phyloP scores from a whole-genome alignment of 2,329 filamentous ascomycete genomes.

The Fusarium euwallaceae region DNA sequence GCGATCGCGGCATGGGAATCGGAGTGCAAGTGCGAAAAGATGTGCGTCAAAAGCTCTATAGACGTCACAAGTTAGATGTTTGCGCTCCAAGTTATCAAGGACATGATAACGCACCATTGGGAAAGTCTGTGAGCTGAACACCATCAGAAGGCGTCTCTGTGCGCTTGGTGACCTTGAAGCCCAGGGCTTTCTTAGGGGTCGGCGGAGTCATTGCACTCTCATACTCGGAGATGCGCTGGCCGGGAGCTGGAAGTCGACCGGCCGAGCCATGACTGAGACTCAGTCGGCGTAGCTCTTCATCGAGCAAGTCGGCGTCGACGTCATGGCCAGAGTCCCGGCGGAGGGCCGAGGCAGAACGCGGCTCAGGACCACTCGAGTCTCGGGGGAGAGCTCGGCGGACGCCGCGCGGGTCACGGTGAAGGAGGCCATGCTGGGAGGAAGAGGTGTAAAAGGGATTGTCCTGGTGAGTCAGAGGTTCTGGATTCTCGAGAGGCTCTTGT shows the following conservation, averaged over 20 bases:
- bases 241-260: slow-evolving; percentile 53
- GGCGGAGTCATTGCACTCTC: slow-evolving; percentile 69
- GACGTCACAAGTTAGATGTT: slow-evolving; percentile 26
- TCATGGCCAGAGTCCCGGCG: slow-evolving; percentile 47
- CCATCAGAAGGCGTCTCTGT: slow-evolving; percentile 55
- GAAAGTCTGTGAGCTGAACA: slow-evolving; percentile 70
- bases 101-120: slow-evolving; percentile 76
- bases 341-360: slow-evolving; percentile 50
- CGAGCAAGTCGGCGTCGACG: slow-evolving; percentile 60
- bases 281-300: slow-evolving; percentile 67
- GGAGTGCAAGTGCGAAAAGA: slow-evolving; percentile 89
- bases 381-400: slow-evolving; percentile 50
- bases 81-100: neutral
- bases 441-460: slow-evolving; percentile 51
- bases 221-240: slow-evolving; percentile 70
- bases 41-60: slow-evolving; percentile 90
- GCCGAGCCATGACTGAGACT: slow-evolving; percentile 53
- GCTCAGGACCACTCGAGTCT: slow-evolving; percentile 54
- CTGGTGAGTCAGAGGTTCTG: slow-evolving; percentile 57
- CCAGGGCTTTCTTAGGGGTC: slow-evolving; percentile 61
- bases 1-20: slow-evolving; percentile 85
- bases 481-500: slow-evolving; percentile 65
- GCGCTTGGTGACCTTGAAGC: slow-evolving; percentile 69
- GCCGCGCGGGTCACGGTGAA: slow-evolving; percentile 58
- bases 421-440: slow-evolving; percentile 70